Evolutionary conservation across 768 basidiomycete genomes (phyloP).

Genomic region (Lanmaoa rubissima): DNA sequence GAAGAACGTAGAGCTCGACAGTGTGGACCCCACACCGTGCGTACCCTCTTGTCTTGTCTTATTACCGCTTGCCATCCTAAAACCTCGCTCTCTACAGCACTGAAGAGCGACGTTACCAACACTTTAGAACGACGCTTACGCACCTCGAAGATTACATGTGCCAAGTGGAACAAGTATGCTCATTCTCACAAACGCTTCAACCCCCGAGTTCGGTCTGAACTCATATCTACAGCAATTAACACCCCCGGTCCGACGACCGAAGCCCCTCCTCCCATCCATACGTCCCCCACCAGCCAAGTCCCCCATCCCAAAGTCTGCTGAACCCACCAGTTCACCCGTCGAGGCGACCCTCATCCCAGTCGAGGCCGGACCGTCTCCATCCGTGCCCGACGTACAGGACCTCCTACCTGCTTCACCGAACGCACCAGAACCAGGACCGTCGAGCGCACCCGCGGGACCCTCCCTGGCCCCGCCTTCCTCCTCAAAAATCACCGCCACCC

Average conservation of each 20-base stretch:
- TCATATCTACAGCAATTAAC: slow-evolving; percentile 37
- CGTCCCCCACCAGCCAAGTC: slow-evolving; percentile 39
- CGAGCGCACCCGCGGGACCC: slow-evolving; percentile 17
- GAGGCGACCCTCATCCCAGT: slow-evolving; percentile 27
- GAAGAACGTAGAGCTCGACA: slow-evolving; percentile 55
- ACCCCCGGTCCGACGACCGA: slow-evolving; percentile 40
- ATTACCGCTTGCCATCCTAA: neutral
- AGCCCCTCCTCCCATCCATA: slow-evolving; percentile 52
- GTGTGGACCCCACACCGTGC: slow-evolving; percentile 43
- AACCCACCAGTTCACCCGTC: slow-evolving; percentile 9
- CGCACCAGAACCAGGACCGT: slow-evolving; percentile 21
- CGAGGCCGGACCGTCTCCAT: slow-evolving; percentile 13
- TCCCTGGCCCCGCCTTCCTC: slow-evolving; percentile 34
- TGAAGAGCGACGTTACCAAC: slow-evolving; percentile 43
- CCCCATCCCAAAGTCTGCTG: neutral
- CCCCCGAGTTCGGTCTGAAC: neutral
- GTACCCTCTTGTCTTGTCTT: slow-evolving; percentile 17
- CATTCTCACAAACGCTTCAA: neutral
- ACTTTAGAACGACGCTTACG: slow-evolving; percentile 50
- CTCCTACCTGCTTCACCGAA: slow-evolving; percentile 40
- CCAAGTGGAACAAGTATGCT: slow-evolving; percentile 50
- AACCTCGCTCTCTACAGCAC: slow-evolving; percentile 31
- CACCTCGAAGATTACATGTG: slow-evolving; percentile 51
- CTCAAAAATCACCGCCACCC: slow-evolving; percentile 34
- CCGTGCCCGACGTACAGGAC: slow-evolving; percentile 23